Evolutionary conservation across 495 filamentous ascomycete species (phyloP).

Genomic region (Beverwykella pulmonaria): DNA sequence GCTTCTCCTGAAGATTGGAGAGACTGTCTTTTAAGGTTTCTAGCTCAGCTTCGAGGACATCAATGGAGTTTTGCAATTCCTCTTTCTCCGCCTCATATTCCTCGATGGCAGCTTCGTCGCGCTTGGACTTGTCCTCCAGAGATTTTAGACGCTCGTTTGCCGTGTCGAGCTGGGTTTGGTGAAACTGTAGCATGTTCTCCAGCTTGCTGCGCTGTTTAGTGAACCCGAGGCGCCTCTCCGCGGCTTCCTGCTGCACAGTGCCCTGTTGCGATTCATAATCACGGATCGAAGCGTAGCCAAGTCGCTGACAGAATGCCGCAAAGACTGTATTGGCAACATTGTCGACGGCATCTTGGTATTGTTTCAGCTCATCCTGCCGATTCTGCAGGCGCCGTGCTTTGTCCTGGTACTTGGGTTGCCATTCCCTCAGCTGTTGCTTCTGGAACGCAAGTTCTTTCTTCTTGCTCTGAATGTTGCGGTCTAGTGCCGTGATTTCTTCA

Average conservation of each 20-base stretch:
- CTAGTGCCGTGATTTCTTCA: conserved; percentile 77
- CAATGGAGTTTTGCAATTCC: conserved; percentile 70
- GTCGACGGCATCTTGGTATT: conserved; percentile 75
- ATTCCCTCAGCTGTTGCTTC: conserved; percentile 69
- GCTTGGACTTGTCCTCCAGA: conserved; percentile 66
- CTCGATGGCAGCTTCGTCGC: conserved; percentile 65
- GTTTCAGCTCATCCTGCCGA: conserved; percentile 64
- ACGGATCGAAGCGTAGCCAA: conserved; percentile 86
- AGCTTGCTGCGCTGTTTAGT: conserved; percentile 79
- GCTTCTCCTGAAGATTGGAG: conserved; percentile 64
- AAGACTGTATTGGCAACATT: conserved; percentile 89
- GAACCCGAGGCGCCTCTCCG: conserved; percentile 83
- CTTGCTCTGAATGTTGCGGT: conserved; percentile 84
- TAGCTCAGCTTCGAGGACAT: conserved; percentile 72
- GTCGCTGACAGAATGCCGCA: conserved; percentile 77
- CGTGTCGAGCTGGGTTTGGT: conserved; percentile 66
- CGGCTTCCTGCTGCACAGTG: conserved; percentile 81
- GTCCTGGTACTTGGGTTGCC: conserved; percentile 76
- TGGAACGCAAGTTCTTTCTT: conserved; percentile 76
- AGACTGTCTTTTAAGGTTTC: conserved; percentile 74
- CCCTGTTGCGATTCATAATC: conserved; percentile 93
- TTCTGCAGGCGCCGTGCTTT: conserved; percentile 67
- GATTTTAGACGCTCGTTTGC: conserved; percentile 69
- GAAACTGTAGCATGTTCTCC: conserved; percentile 76
- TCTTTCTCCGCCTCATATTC: conserved; percentile 74